Percentiles rank a stretch among this genome's conserved stretches.
Evolutionary conservation across 371 early-diverging fungal species (phyloP).

Genomic region (Mucor mucedo): DNA sequence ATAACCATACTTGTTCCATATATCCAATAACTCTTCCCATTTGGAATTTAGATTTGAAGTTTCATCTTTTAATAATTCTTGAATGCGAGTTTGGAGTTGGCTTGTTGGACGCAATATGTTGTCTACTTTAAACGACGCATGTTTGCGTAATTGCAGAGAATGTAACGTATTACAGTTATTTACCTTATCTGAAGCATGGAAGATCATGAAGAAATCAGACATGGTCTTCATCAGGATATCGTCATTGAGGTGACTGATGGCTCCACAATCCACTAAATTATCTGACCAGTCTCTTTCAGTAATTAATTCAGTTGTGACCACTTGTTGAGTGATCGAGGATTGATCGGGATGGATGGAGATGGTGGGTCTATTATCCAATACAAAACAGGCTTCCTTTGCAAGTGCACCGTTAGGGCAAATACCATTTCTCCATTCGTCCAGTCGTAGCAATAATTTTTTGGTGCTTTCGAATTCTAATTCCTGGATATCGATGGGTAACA

Average conservation of each 20-base stretch:
- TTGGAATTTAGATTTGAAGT: conserved; percentile 15
- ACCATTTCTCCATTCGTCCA: conserved; percentile 40
- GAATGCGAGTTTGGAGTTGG: conserved; percentile 26
- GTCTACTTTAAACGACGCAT: conserved; percentile 43
- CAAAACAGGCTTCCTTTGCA: conserved; percentile 39
- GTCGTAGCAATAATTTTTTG: conserved; percentile 27
- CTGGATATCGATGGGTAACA: conserved; percentile 11
- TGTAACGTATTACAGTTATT: conserved; percentile 23
- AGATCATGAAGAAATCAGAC: conserved; percentile 39
- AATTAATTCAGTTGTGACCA: conserved; percentile 32
- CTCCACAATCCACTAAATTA: conserved; percentile 35
- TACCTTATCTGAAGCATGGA: conserved; percentile 26
- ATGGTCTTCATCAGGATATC: conserved; percentile 40
- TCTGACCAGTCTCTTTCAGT: conserved; percentile 45
- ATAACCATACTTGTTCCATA: conserved; percentile 49
- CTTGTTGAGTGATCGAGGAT: neutral
- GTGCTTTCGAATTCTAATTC: conserved; percentile 25
- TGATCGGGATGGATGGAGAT: conserved; percentile 24
- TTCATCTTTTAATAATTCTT: conserved; percentile 16
- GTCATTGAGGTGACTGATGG: conserved; percentile 37
- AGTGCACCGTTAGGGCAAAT: conserved; percentile 42
- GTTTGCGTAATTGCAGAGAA: conserved; percentile 33
- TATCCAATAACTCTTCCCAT: conserved; percentile 33
- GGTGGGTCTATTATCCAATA: conserved; percentile 34
- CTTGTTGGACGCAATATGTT: conserved; percentile 38